Conservation (phyloP, 2,329 filamentous ascomycete genomes). For the Diaporthe sp. region DNA sequence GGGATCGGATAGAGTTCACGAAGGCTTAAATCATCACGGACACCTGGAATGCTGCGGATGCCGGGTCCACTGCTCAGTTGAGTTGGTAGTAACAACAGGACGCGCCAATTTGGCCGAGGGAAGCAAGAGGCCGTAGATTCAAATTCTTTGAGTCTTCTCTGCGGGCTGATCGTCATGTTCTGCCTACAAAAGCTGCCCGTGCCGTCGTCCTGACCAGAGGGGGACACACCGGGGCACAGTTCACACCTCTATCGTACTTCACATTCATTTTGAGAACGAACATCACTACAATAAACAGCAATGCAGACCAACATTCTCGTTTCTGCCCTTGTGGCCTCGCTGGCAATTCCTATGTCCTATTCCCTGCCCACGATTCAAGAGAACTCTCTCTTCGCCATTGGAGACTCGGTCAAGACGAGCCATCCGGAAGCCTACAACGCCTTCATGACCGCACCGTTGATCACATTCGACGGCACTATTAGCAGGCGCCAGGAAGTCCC, state of each 20-base stretch:
- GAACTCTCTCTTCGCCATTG: conserved; percentile 6
- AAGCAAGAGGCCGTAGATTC: background rate
- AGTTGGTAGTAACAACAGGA: background rate
- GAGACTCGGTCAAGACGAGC: background rate
- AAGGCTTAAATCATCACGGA: conserved; percentile 9
- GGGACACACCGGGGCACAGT: too few species aligned
- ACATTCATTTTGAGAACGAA: background rate
- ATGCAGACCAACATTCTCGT: background rate
- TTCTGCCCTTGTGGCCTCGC: background rate
- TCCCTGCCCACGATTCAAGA: background rate
- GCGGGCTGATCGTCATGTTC: too few species aligned
- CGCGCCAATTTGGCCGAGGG: background rate
- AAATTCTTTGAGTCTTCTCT: background rate
- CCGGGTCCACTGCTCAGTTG: background rate
- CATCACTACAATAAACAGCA: background rate
- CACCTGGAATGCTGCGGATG: background rate
- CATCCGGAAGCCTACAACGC: conserved; percentile 7
- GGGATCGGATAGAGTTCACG: background rate
- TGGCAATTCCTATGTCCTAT: background rate
- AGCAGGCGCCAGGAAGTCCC: background rate
- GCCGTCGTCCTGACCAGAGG: background rate
- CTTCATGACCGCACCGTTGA: conserved; percentile 5
- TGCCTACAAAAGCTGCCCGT: background rate
- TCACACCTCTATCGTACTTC: fast-evolving
- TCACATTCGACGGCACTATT: background rate